Percentiles rank a stretch among this genome's conserved stretches.
These are phyloP conservation scores for Colletotrichum siamense DNA, from an alignment of 2,329 filamentous ascomycete species.

Conservation along the genomic window DNA sequence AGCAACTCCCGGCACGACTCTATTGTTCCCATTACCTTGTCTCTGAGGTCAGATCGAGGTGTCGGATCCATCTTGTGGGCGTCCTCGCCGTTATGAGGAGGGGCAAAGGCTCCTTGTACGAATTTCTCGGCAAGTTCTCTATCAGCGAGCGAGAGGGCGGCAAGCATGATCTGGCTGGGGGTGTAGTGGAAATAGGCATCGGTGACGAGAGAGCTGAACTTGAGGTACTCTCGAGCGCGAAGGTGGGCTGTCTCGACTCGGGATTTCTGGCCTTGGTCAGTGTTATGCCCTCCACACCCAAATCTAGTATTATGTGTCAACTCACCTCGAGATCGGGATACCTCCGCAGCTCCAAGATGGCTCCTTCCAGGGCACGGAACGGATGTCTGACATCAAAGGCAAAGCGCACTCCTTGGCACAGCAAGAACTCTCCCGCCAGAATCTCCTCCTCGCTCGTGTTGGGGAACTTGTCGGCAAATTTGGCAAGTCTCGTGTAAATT, in stretches of 20 bases:
- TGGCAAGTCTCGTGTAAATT: slow-evolving; percentile 68
- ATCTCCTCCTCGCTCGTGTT: slow-evolving; percentile 81
- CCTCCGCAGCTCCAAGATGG: slow-evolving; percentile 80
- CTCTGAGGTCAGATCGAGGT: slow-evolving; percentile 33
- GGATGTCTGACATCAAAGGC: slow-evolving; percentile 94
- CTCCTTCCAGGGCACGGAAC: slow-evolving; percentile 85
- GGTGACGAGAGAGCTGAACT: slow-evolving; percentile 82
- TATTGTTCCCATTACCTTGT: slow-evolving; percentile 56
- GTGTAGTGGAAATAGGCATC: slow-evolving; percentile 98
- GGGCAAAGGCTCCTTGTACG: slow-evolving; percentile 41
- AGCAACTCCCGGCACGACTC: slow-evolving; percentile 59
- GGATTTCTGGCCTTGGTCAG: slow-evolving; percentile 32
- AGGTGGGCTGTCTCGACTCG: slow-evolving; percentile 69
- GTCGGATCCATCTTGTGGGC: slow-evolving; percentile 29
- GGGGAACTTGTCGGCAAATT: slow-evolving; percentile 73
- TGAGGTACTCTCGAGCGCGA: slow-evolving; percentile 75
- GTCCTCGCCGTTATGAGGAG: slow-evolving; percentile 4
- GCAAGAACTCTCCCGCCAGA: slow-evolving; percentile 87
- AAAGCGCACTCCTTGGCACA: slow-evolving; percentile 92
- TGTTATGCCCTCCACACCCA: too few species aligned
- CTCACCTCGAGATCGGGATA: slow-evolving; percentile 65
- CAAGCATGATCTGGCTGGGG: slow-evolving; percentile 91
- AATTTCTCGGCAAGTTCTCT: slow-evolving; percentile 60
- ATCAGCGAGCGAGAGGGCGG: slow-evolving; percentile 79
- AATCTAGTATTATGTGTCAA: slow-evolving; percentile 21